A percentile compares a stretch with the other conserved stretches of the same genome.
These are phyloP conservation scores for Pseudocercospora eumusae DNA, from an alignment of 2,329 filamentous ascomycete species.

Conservation along the genomic window DNA sequence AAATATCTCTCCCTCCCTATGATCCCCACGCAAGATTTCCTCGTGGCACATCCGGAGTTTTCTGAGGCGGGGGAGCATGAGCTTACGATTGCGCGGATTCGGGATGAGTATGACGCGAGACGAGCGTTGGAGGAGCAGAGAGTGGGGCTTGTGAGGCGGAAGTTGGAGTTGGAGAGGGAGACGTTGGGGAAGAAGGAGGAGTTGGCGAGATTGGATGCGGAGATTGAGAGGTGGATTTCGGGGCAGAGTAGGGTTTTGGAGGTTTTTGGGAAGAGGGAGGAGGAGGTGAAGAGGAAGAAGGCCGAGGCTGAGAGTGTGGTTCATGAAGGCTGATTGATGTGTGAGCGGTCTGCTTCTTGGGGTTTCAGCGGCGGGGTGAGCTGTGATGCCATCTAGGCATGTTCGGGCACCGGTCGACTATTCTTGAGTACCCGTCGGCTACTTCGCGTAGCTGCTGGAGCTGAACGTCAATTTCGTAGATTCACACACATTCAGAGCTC, in stretches of 20 bases:
- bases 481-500: no score
- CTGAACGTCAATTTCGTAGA: no score
- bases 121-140: constrained; percentile 82
- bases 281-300: constrained; percentile 19
- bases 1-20: constrained; percentile 74
- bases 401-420: no score
- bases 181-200: constrained; percentile 96
- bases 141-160: constrained; percentile 62
- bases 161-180: constrained; percentile 67
- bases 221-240: constrained; percentile 64
- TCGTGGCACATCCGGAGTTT: constrained; percentile 73
- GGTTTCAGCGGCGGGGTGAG: no score
- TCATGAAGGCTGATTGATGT: not conserved
- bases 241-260: constrained; percentile 33
- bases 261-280: constrained; percentile 35
- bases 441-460: no score
- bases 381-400: no score
- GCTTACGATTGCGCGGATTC: constrained; percentile 85
- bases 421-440: no score
- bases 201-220: constrained; percentile 83
- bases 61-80: constrained; percentile 71
- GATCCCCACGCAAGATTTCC: constrained; percentile 79
- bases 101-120: constrained; percentile 83
- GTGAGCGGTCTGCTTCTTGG: no score
- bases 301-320: not conserved